These are phyloP conservation scores for Saksenaea vasiformis DNA, from an alignment of 371 early-diverging fungal species.

Conservation along the genomic window DNA sequence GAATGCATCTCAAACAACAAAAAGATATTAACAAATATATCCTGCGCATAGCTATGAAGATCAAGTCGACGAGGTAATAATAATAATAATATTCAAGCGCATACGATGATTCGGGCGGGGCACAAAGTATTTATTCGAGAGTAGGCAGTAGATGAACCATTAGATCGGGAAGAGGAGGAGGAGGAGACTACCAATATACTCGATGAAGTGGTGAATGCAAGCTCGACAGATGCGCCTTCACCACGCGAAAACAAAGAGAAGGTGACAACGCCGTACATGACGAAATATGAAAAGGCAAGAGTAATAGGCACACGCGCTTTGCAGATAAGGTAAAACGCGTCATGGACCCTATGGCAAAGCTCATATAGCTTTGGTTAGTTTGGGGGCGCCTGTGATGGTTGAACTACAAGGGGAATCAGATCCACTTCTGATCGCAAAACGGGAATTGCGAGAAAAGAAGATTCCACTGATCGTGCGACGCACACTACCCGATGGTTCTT, in stretches of 20 bases:
- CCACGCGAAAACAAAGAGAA: neutral
- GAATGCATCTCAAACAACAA: neutral
- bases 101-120: neutral
- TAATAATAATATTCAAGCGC: neutral
- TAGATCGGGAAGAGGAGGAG: neutral
- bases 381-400: constrained; percentile 98
- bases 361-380: constrained; percentile 59
- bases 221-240: neutral
- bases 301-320: constrained; percentile 90
- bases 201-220: neutral
- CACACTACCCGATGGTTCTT: constrained; percentile 93
- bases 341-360: neutral
- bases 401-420: constrained; percentile 96
- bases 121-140: neutral
- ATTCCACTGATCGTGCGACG: constrained; percentile 95
- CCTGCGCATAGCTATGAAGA: neutral
- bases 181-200: neutral
- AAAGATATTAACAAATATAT: neutral
- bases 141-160: neutral
- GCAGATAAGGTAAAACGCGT: constrained; percentile 62
- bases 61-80: neutral
- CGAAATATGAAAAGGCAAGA: constrained; percentile 98
- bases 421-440: constrained; percentile 93
- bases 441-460: constrained; percentile 91
- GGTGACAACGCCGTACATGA: constrained; percentile 96